phyloP scores from a whole-genome alignment of 805 yeast genomes.

The Metschnikowia reukaufii region DNA sequence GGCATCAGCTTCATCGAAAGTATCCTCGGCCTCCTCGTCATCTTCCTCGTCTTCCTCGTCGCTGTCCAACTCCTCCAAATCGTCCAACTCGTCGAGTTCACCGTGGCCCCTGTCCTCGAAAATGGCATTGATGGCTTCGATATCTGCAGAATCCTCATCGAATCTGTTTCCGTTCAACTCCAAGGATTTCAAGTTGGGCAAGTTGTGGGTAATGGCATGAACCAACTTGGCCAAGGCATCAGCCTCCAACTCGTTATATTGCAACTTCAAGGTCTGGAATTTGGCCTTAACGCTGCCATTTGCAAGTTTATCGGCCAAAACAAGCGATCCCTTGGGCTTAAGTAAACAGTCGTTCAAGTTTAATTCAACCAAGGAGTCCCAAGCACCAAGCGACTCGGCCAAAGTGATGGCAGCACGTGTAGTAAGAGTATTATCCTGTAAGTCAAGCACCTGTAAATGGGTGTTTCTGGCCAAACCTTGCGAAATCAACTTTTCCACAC shows the following conservation, averaged over 20 bases:
- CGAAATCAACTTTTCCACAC: constrained; percentile 70
- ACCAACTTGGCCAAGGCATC: constrained; percentile 61
- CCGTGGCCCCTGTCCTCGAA: constrained; percentile 77
- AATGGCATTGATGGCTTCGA: constrained; percentile 58
- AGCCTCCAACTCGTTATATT: constrained; percentile 82
- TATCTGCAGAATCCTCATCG: constrained; percentile 77
- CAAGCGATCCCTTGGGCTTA: constrained; percentile 71
- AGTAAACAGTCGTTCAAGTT: constrained; percentile 87
- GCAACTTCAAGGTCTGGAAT: constrained; percentile 66
- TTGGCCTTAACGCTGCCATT: constrained; percentile 35
- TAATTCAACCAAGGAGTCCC: constrained; percentile 73
- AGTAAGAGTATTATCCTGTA: constrained; percentile 96
- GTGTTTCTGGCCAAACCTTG: constrained; percentile 69
- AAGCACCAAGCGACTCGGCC: constrained; percentile 44
- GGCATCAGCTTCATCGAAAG: constrained; percentile 49
- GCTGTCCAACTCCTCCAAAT: constrained; percentile 79
- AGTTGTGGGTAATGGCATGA: constrained; percentile 49
- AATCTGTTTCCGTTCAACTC: constrained; percentile 94
- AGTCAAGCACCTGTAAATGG: constrained; percentile 67
- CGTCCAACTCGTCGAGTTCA: constrained; percentile 90
- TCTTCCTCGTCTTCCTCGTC: constrained; percentile 65
- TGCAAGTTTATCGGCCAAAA: constrained; percentile 49
- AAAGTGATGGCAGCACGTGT: constrained; percentile 57
- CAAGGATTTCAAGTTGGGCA: constrained; percentile 61
- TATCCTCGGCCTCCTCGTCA: constrained; percentile 48